phyloP scores from a whole-genome alignment of 176 grass and related monocot species.

The Triticum dicoccoides region DNA sequence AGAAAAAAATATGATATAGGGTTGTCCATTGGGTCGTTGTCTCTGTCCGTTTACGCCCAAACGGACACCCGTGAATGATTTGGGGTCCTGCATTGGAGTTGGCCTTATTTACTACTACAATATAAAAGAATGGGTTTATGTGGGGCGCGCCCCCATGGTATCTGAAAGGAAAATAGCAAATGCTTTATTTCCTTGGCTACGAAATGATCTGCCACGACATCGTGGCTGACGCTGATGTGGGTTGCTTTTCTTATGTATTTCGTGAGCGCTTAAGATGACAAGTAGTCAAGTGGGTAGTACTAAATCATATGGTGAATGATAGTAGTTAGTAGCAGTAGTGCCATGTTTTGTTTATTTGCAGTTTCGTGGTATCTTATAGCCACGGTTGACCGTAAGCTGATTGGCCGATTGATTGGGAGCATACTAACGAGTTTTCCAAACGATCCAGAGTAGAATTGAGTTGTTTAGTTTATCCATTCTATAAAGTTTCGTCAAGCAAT shows the following conservation, averaged over 20 bases:
- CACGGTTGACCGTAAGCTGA: neutral
- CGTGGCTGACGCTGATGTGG: neutral
- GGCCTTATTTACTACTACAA: no score
- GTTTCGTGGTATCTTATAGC: neutral
- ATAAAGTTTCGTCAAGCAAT: neutral
- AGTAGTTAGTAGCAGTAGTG: neutral
- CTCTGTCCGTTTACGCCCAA: no score
- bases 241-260: no score
- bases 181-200: no score
- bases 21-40: no score
- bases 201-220: neutral
- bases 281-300: neutral
- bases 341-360: neutral
- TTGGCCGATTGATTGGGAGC: neutral
- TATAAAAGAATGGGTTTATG: neutral
- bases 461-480: neutral
- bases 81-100: no score
- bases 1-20: no score
- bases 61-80: no score
- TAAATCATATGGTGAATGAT: neutral
- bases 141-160: neutral
- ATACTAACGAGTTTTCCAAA: neutral
- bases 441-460: neutral
- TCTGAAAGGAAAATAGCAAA: neutral
- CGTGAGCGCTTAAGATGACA: neutral